Conservation (phyloP, 2,329 filamentous ascomycete species). For the Lecanosticta acicola region DNA sequence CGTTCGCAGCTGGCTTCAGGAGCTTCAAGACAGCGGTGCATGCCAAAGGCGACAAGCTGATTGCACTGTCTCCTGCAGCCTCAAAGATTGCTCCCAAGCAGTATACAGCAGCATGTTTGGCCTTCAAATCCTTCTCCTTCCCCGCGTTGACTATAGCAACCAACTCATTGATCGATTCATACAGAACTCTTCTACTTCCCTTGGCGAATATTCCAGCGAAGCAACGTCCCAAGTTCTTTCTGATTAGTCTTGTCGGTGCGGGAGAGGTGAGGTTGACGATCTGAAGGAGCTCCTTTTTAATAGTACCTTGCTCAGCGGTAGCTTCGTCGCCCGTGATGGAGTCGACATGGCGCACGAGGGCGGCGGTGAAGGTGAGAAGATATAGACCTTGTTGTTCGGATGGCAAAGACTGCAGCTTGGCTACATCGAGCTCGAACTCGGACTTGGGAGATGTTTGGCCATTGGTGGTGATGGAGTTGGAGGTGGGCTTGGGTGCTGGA, state of each 20-base stretch:
- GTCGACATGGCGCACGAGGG: slow-evolving; percentile 73
- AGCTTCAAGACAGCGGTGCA: slow-evolving; percentile 69
- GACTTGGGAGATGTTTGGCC: slow-evolving; percentile 13
- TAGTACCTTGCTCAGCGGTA: slow-evolving; percentile 79
- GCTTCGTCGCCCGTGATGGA: slow-evolving; percentile 70
- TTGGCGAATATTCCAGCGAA: slow-evolving; percentile 76
- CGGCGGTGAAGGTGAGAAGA: slow-evolving; percentile 80
- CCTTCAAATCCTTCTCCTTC: slow-evolving; percentile 74
- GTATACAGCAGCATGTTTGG: slow-evolving; percentile 80
- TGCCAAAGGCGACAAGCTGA: slow-evolving; percentile 71
- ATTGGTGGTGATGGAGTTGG: slow-evolving; percentile 11
- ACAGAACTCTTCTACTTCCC: slow-evolving; percentile 85
- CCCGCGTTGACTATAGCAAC: slow-evolving; percentile 64
- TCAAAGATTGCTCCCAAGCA: slow-evolving; percentile 86
- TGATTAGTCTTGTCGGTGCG: slow-evolving; percentile 77
- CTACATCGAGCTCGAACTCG: slow-evolving; percentile 66
- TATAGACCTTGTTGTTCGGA: slow-evolving; percentile 95
- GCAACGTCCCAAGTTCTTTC: slow-evolving; percentile 81
- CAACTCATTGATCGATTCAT: slow-evolving; percentile 90
- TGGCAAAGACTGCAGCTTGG: slow-evolving; percentile 82
- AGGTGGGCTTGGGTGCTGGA: not conserved
- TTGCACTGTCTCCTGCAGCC: slow-evolving; percentile 87
- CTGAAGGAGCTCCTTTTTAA: slow-evolving; percentile 93
- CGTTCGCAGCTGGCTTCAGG: slow-evolving; percentile 69
- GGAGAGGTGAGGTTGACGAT: slow-evolving; percentile 79